These are phyloP conservation scores for Colletotrichum tropicicola DNA, from an alignment of 2,329 filamentous ascomycete genomes.

Conservation along the genomic window DNA sequence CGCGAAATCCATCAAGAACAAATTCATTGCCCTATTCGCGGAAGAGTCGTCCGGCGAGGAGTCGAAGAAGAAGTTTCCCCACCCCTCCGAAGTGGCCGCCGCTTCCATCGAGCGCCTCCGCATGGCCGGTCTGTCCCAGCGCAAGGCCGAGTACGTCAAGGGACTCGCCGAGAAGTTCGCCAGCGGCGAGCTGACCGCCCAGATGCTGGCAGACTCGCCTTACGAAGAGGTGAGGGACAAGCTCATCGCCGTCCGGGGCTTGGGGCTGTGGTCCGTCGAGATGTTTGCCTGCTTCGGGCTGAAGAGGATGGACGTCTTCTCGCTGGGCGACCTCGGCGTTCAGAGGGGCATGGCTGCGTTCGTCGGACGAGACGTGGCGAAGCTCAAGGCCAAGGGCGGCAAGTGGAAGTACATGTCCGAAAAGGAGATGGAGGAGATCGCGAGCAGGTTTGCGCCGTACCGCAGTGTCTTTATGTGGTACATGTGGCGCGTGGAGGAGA, in stretches of 20 bases:
- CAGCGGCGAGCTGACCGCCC: constrained; percentile 76
- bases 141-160: constrained; percentile 94
- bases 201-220: constrained; percentile 78
- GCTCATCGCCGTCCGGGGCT: constrained; percentile 84
- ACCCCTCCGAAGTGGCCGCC: constrained; percentile 75
- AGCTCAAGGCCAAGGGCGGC: constrained; percentile 77
- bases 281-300: constrained; percentile 99
- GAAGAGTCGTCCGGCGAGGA: constrained; percentile 41
- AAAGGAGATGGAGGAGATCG: constrained; percentile 86
- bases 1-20: constrained; percentile 86
- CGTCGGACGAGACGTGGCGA: constrained; percentile 81
- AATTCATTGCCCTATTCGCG: constrained; percentile 80
- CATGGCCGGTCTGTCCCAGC: constrained; percentile 87
- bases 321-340: constrained; percentile 89
- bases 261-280: constrained; percentile 92
- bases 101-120: constrained; percentile 75
- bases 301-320: constrained; percentile 94
- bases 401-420: constrained; percentile 99
- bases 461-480: constrained; percentile 98
- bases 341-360: constrained; percentile 95
- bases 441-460: constrained; percentile 85
- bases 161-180: constrained; percentile 86
- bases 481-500: constrained; percentile 90
- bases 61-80: constrained; percentile 67
- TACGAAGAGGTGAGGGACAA: constrained; percentile 88